A percentile compares a stretch with the other conserved stretches of the same genome.
Conservation (phyloP, 2,329 filamentous ascomycete genomes). For the Neurospora crassa region DNA sequence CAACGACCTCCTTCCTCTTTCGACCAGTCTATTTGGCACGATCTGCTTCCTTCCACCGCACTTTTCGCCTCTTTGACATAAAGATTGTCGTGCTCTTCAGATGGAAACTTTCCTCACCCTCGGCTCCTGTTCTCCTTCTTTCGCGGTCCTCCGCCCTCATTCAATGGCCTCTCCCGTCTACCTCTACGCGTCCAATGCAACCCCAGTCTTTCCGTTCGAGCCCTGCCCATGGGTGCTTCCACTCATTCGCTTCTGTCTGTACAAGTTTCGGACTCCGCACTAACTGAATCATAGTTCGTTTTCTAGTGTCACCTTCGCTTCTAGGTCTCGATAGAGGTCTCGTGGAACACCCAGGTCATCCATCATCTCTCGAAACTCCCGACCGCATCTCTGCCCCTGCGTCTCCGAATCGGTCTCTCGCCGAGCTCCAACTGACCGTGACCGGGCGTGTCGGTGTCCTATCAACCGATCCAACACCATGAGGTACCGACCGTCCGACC, state of each 20-base stretch:
- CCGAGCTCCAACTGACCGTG: not conserved
- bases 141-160: not conserved
- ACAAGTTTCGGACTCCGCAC: not conserved
- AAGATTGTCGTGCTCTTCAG: not conserved
- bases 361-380: constrained; percentile 16
- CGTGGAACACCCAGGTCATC: constrained; percentile 10
- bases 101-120: not conserved
- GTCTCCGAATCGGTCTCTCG: constrained; percentile 2
- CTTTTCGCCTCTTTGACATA: not conserved
- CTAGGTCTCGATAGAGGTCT: constrained; percentile 8
- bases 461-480: constrained; percentile 8
- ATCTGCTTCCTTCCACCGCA: not conserved
- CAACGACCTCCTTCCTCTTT: not conserved
- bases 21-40: not conserved
- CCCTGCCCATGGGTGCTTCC: not conserved
- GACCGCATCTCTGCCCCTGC: constrained; percentile 4
- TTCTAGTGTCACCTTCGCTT: constrained; percentile 14
- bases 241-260: not conserved
- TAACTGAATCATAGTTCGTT: not conserved
- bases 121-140: not conserved
- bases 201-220: not conserved
- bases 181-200: not conserved
- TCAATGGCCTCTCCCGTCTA: not conserved
- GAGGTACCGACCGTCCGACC: constrained; percentile 8
- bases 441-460: not conserved